Base-by-base conservation (phyloP, 768 basidiomycete species). In the Tricholoma sp. region DNA sequence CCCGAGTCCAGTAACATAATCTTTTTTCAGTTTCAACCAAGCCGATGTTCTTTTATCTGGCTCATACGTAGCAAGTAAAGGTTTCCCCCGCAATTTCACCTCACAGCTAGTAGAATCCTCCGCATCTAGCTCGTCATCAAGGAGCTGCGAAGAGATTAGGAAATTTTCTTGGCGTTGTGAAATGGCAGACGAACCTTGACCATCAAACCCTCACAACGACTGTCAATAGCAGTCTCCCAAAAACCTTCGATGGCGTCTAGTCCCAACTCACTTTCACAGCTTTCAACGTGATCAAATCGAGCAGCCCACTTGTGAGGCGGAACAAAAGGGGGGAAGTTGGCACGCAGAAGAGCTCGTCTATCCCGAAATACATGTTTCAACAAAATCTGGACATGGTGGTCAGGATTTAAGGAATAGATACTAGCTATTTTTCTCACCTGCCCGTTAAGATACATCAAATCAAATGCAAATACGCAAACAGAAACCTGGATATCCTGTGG, bases 11-110 rank as follows among this genome's bases (percentile, higher is more conserved):
- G 80, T 79, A 18, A 94, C 85, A 67, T 95, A 97, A 67, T 96
- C 94, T 65, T 91, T 94, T 72, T 97, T 97, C 44, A 96, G 76
- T 68, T 95, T 94, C 55, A 95, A 67, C 94, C 94, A 96, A 2
- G 89, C 86, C 28, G 80, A 85, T 17, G 88, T 91, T 59, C 94
- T 76, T 69, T 90, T 90, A 70, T 96, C 94, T 70, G 76, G 87
- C 79, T 95, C 91, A 70, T 97, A 97, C 10, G 92, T 91, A 13
- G 93, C 89, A 15, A 84, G 88, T 32, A 95, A 71, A 31, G 81
- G 79, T 66, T 89, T 93, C 64, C 80, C 79, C 60, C 82, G 76
- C 36, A 70, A 52, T 72, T 39, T 74, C 68, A 67, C 59, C 33
- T 41, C 12, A 67, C 72, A 55, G 61, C 72, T 39, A 61, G 63